Evolutionary conservation across 129 eudicot genomes (phyloP), one percentile per base, ranked within the genome.

Genomic region (Centella asiatica): DNA sequence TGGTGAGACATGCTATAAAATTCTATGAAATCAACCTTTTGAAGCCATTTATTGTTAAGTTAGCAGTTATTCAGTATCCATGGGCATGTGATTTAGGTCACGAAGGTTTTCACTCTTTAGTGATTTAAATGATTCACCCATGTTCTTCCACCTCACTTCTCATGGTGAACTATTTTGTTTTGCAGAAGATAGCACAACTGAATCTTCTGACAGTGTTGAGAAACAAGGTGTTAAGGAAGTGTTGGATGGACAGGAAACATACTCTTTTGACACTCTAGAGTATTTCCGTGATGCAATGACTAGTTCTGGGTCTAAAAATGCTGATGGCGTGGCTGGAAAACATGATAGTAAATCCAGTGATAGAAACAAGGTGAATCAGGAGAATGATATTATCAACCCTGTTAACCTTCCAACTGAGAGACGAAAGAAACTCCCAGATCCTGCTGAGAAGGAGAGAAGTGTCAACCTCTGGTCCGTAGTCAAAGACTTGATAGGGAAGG

Each of bases 391-490:
- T 18, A 13, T 18, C 6, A 66, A 42, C n/a, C 63, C 58, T 57
- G 67, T 64, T 54, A 50, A 29, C 25, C 54, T 63, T 46, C 70
- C 74, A 44, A 52, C 74, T 49, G 80, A 62, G 59, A 81, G 97
- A 66, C 73, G 97, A 52, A 86, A 62, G 68, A 86, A 86, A 75
- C 84, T 90, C 67, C 95, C 97, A 2, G 94, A 86, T 67, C 95
- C 95, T 31, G 76, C 78, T 60, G 97, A 90, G 75, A 81, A 83
- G 78, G 97, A 90, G 73, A 86, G 83, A 65, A 85, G 83, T 34
- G 94, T 86, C 34, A 90, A 84, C 70, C 79, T 90, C 4, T 90
- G 97, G 97, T 81, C 95, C 68, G 65, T 86, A 80, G 86, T 90
- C 55, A 90, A 90, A 62, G 97, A 83, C 71, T 83, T 83, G 57